Conservation (phyloP, 768 basidiomycete species). For the Hygrophorus russula region DNA sequence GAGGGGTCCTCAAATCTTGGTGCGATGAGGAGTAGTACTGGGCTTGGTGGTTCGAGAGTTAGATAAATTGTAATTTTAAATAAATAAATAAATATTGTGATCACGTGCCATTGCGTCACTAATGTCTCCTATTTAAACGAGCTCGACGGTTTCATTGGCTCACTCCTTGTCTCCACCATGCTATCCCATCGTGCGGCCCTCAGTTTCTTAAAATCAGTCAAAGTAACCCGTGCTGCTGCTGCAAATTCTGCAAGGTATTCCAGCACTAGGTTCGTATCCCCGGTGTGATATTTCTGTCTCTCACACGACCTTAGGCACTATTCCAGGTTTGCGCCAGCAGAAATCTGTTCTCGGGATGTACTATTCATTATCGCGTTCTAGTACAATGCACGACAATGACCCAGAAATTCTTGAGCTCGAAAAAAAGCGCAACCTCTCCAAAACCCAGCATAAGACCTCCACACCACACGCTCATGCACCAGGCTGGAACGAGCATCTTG, state of each 20-base stretch:
- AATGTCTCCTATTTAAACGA: too few species aligned
- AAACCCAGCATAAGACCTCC: slow-evolving; percentile 32
- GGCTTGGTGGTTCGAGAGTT: slow-evolving; percentile 67
- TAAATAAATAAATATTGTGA: neutral
- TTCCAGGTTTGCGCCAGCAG: too few species aligned
- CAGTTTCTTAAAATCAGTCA: too few species aligned
- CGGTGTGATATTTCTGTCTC: too few species aligned
- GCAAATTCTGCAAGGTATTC: too few species aligned
- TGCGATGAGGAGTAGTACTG: slow-evolving; percentile 64
- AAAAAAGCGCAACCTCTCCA: slow-evolving; percentile 38
- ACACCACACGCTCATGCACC: slow-evolving; percentile 45
- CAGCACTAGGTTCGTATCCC: too few species aligned
- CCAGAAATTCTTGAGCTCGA: slow-evolving; percentile 45
- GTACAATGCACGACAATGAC: slow-evolving; percentile 51
- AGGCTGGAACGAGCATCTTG: slow-evolving; percentile 64
- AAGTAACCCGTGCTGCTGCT: too few species aligned
- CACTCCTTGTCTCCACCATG: too few species aligned
- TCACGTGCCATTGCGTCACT: neutral
- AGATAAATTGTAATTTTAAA: slow-evolving; percentile 29
- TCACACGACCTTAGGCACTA: too few species aligned
- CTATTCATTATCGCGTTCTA: slow-evolving; percentile 7
- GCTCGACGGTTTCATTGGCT: neutral
- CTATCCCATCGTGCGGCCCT: too few species aligned
- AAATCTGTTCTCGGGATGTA: too few species aligned
- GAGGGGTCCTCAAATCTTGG: slow-evolving; percentile 66